Conservation (phyloP, 495 filamentous ascomycete species). For the Penicillium atrosanguineum region DNA sequence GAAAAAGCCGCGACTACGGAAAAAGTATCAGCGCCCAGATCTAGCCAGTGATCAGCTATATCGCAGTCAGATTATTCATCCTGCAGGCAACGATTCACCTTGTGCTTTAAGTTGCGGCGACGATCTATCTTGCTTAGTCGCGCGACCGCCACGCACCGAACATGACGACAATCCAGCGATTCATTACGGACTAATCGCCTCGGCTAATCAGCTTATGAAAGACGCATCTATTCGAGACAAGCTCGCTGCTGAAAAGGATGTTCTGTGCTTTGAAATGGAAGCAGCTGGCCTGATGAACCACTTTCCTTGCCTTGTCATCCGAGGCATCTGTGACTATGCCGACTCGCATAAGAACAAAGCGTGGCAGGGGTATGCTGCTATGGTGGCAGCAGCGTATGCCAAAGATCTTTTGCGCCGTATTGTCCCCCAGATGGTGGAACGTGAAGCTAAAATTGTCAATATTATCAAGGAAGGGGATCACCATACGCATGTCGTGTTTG, state of each 20-base stretch:
- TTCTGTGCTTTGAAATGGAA: conserved; percentile 32
- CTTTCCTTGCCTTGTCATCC: not conserved
- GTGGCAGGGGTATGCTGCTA: not conserved
- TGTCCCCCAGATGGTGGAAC: too few relatives aligned
- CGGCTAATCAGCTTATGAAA: conserved; percentile 19
- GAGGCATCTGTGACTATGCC: conserved; percentile 35
- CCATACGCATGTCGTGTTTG: too few relatives aligned
- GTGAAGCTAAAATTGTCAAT: too few relatives aligned
- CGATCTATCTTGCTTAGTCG: too few relatives aligned
- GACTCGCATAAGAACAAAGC: conserved; percentile 19
- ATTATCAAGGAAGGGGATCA: too few relatives aligned
- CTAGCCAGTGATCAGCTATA: conserved; percentile 8
- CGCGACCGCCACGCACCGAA: not conserved
- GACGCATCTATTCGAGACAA: conserved; percentile 2
- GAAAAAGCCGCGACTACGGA: not conserved
- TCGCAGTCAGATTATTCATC: not conserved
- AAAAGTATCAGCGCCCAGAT: not conserved
- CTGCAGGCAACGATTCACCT: not conserved
- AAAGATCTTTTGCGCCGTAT: conserved; percentile 27
- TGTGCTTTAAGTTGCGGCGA: not conserved
- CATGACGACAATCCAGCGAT: conserved; percentile 8
- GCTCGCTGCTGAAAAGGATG: not conserved
- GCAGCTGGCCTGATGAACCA: conserved; percentile 26
- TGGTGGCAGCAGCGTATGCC: conserved; percentile 9
- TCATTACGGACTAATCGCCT: conserved; percentile 24